These are phyloP conservation scores for Plenodomus tracheiphilus DNA, from an alignment of 2,329 filamentous ascomycete genomes.

Conservation along the genomic window DNA sequence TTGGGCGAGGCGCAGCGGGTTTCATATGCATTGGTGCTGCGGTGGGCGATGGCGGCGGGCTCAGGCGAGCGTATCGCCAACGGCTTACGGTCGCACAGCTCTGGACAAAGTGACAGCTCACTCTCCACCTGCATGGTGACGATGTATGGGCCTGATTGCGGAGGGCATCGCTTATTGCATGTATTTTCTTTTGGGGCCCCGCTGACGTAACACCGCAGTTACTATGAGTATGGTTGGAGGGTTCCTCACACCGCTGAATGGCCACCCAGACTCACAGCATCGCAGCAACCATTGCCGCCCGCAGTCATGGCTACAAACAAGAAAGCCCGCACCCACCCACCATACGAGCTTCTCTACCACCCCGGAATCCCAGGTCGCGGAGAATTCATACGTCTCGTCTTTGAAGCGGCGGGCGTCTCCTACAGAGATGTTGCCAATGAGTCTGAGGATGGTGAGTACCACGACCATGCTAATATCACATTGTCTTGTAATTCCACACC, in stretches of 20 bases:
- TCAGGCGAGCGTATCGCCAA: slow-evolving; percentile 17
- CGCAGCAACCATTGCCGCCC: no score
- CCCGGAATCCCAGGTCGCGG: slow-evolving; percentile 72
- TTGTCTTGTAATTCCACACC: no score
- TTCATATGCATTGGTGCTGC: slow-evolving; percentile 5
- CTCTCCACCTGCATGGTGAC: neutral
- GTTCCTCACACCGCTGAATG: no score
- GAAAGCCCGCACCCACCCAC: slow-evolving; percentile 27
- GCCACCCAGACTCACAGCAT: no score
- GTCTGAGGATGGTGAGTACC: slow-evolving; percentile 48
- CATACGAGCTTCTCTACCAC: slow-evolving; percentile 73
- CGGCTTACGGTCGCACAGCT: slow-evolving; percentile 1
- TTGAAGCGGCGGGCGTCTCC: slow-evolving; percentile 67
- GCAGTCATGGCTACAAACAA: neutral
- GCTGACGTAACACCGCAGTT: no score
- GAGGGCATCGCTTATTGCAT: no score
- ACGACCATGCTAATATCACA: neutral
- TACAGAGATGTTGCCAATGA: slow-evolving; percentile 66
- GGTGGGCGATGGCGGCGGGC: no score
- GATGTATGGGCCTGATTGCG: neutral
- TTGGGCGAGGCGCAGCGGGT: slow-evolving; percentile 12
- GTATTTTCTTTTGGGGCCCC: no score
- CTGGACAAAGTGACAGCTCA: slow-evolving; percentile 1
- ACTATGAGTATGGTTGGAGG: no score
- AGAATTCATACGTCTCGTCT: slow-evolving; percentile 71